These are phyloP conservation scores for Platanus orientalis DNA, from an alignment of 164 flowering plant genomes.

Conservation along the genomic window DNA sequence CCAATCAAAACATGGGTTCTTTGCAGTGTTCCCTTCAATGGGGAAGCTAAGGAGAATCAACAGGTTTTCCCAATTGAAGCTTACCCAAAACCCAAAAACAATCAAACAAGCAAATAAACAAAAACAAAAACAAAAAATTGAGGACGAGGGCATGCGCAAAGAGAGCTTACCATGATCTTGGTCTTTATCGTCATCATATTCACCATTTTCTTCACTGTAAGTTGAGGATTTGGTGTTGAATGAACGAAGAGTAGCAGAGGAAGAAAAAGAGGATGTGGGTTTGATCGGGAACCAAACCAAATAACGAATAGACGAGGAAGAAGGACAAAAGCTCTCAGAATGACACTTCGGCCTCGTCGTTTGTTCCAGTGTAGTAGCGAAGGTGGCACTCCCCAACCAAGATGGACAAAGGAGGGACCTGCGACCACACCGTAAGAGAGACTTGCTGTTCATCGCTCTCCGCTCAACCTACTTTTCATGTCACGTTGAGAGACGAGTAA, in stretches of 20 bases:
- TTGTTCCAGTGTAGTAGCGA: background rate
- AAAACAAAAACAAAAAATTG: background rate
- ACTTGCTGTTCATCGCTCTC: slow-evolving; percentile 5
- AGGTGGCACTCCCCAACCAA: background rate
- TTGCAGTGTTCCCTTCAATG: background rate
- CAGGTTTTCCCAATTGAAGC: background rate
- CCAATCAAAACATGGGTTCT: background rate
- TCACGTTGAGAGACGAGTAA: too few species aligned
- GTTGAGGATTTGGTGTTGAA: slow-evolving; percentile 8
- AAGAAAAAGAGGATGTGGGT: slow-evolving; percentile 14
- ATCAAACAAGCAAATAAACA: background rate
- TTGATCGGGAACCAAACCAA: slow-evolving; percentile 4
- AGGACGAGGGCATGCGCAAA: background rate
- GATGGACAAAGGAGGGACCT: slow-evolving; percentile 2
- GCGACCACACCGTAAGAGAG: background rate
- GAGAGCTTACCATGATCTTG: slow-evolving; percentile 11
- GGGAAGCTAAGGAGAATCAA: background rate
- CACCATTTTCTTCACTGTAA: slow-evolving; percentile 7
- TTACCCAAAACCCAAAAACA: background rate
- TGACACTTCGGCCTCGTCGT: background rate
- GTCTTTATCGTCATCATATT: slow-evolving; percentile 3
- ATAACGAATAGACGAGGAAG: slow-evolving; percentile 2
- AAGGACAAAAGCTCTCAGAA: background rate
- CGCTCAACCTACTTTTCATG: background rate
- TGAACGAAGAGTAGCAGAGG: slow-evolving; percentile 15